Conservation (phyloP, 2,329 filamentous ascomycete species). For the Cladosporium sp. region DNA sequence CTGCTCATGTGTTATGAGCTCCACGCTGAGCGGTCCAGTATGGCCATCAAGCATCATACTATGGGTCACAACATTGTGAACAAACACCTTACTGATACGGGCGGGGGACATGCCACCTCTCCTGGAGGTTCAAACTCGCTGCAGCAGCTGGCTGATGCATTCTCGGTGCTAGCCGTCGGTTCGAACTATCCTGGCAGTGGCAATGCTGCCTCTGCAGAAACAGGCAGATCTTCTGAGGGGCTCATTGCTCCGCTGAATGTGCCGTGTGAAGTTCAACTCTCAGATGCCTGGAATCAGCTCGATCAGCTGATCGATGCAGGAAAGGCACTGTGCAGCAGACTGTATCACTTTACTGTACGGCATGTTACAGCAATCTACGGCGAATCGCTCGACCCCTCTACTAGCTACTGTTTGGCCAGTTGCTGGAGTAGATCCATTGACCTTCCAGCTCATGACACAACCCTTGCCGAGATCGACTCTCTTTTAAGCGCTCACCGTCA, state of each 20-base stretch:
- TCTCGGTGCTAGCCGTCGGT: not conserved
- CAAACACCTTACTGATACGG: not conserved
- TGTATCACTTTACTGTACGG: not conserved
- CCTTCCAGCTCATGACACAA: not conserved
- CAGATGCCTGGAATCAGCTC: conserved; percentile 1
- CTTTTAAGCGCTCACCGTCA: not conserved
- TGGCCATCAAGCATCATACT: conserved; percentile 6
- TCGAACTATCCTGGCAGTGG: not conserved
- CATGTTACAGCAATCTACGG: not conserved
- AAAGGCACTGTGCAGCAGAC: not conserved
- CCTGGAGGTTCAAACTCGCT: not conserved
- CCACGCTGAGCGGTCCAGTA: conserved; percentile 10
- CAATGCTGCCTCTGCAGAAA: too few relatives aligned
- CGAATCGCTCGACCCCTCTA: not conserved
- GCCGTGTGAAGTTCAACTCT: not conserved
- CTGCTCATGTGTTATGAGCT: conserved; percentile 16
- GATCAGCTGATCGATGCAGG: conserved; percentile 3
- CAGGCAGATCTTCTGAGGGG: not conserved
- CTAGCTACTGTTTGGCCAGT: conserved; percentile 3
- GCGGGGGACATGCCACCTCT: not conserved
- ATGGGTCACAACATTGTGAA: conserved; percentile 1
- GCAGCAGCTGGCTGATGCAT: not conserved
- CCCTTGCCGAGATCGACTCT: not conserved
- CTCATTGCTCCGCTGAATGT: too few relatives aligned
- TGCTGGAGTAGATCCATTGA: conserved; percentile 3